These are phyloP conservation scores for Solanum piurae DNA, from an alignment of 257 asterid species.

Conservation along the genomic window DNA sequence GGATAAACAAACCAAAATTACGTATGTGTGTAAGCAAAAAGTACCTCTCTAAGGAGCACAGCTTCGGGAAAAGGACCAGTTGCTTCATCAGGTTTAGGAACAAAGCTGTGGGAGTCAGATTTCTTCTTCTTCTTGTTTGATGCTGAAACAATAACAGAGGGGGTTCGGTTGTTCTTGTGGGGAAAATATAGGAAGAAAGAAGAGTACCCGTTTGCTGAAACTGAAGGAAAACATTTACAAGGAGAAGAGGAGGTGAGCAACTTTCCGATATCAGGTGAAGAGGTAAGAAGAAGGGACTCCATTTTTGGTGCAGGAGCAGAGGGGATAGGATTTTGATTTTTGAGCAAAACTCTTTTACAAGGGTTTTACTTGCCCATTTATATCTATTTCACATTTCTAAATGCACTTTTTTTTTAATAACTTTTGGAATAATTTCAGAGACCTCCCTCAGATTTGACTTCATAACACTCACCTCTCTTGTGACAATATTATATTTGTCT, in stretches of 20 bases:
- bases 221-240: not conserved
- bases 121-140: slow-evolving; percentile 37
- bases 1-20: not conserved
- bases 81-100: slow-evolving; percentile 66
- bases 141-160: slow-evolving; percentile 27
- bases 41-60: slow-evolving; percentile 67
- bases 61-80: slow-evolving; percentile 90
- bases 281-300: slow-evolving; percentile 13
- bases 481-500: too few relatives aligned
- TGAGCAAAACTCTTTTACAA: not conserved
- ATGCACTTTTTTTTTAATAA: not conserved
- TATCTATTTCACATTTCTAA: not conserved
- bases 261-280: not conserved
- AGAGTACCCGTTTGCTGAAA: slow-evolving; percentile 11
- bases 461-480: too few relatives aligned
- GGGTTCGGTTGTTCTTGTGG: slow-evolving; percentile 3
- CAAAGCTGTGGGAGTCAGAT: slow-evolving; percentile 49
- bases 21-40: not conserved
- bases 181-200: slow-evolving; percentile 8
- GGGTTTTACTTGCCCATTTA: not conserved
- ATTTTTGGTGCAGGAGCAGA: not conserved
- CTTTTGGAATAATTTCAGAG: too few relatives aligned
- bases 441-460: too few relatives aligned
- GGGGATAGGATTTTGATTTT: not conserved
- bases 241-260: not conserved